phyloP scores from a whole-genome alignment of 768 basidiomycete genomes.

The Sporobolomyces phaffii region DNA sequence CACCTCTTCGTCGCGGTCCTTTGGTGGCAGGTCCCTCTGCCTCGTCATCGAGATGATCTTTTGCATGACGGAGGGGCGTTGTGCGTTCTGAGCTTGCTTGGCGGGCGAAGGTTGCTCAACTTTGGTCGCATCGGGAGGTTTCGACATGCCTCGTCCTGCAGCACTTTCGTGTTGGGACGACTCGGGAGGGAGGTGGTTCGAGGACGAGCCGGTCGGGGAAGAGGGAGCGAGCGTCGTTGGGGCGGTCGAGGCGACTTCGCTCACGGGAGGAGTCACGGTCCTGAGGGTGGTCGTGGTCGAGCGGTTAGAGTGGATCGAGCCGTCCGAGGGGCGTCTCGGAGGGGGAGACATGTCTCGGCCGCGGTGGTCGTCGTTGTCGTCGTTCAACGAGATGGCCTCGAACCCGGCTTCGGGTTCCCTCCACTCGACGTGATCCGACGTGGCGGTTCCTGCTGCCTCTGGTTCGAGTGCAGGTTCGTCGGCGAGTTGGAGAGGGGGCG shows the following conservation, averaged over 20 bases:
- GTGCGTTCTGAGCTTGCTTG: neutral
- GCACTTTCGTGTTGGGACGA: too few species aligned
- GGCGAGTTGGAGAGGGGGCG: neutral
- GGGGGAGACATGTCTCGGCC: neutral
- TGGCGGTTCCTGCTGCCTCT: neutral
- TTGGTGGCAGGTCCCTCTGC: slow-evolving; percentile 79
- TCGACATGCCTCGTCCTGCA: neutral
- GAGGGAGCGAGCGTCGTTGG: neutral
- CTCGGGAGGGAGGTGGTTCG: neutral
- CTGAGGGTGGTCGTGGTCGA: neutral
- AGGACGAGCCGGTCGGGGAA: neutral
- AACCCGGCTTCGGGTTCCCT: slow-evolving; percentile 5
- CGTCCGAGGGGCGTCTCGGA: neutral
- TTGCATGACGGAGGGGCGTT: slow-evolving; percentile 60
- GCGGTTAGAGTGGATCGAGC: neutral
- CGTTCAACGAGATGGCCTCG: slow-evolving; percentile 21
- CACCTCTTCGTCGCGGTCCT: slow-evolving; percentile 64
- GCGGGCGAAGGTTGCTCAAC: slow-evolving; percentile 6
- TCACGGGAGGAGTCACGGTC: neutral
- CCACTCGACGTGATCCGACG: neutral
- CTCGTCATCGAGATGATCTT: slow-evolving; percentile 76
- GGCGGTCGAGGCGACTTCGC: neutral
- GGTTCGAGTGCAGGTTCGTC: neutral
- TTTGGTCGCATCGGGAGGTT: neutral
- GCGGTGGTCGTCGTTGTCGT: neutral